A percentile compares a stretch with the other conserved stretches of the same genome.
Conservation (phyloP, 176 grass and related monocot genomes). For the Alopecurus myosuroides region DNA sequence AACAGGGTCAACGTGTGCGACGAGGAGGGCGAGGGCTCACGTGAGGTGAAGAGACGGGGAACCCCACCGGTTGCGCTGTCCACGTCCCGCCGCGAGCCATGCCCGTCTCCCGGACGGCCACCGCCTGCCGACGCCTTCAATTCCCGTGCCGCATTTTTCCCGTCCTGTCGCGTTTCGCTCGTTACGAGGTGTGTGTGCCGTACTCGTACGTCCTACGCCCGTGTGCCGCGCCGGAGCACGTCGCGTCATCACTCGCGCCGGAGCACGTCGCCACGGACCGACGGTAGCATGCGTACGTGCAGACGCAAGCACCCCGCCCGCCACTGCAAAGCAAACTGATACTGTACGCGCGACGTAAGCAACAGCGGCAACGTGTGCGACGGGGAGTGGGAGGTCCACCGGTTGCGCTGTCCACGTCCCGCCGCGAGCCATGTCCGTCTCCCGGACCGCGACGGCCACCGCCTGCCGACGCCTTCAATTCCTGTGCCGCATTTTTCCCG, state of each 20-base stretch:
- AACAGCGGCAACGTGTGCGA: neutral
- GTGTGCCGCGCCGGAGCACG: neutral
- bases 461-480: neutral
- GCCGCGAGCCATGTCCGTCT: neutral
- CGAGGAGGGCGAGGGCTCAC: neutral
- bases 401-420: conserved; percentile 25
- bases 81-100: too few relatives aligned
- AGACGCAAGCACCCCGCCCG: neutral
- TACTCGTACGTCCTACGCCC: too few relatives aligned
- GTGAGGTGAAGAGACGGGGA: neutral
- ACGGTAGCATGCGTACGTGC: neutral
- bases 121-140: neutral
- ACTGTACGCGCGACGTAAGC: neutral
- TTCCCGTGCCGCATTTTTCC: neutral
- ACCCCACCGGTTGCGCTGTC: conserved; percentile 12
- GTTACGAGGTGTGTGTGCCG: neutral
- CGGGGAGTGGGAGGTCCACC: too few relatives aligned
- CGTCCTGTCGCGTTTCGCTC: neutral
- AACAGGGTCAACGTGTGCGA: neutral
- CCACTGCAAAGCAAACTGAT: neutral
- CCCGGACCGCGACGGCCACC: neutral
- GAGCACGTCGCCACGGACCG: neutral
- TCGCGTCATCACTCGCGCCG: too few relatives aligned
- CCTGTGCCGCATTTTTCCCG: neutral
- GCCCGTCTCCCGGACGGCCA: neutral